phyloP scores from a whole-genome alignment of 106 monocot genomes.

The Dendrobium nobile region DNA sequence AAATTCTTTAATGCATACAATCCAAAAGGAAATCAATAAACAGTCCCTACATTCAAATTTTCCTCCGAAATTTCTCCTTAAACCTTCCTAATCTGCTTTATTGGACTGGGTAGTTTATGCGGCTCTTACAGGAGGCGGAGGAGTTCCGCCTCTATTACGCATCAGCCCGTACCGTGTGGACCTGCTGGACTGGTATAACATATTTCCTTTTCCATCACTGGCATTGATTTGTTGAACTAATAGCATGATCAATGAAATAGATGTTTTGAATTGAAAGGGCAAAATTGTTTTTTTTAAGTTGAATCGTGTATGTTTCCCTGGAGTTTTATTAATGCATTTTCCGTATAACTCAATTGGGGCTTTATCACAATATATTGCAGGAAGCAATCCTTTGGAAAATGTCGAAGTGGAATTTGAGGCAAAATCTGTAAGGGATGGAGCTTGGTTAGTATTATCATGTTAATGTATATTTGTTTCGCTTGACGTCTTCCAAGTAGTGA shows the following conservation, averaged over 20 bases:
- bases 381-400: conserved; percentile 33
- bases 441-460: conserved; percentile 49
- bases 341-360: not conserved
- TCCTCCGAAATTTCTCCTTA: no score
- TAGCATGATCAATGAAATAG: not conserved
- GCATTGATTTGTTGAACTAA: not conserved
- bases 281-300: not conserved
- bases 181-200: no score
- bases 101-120: no score
- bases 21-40: no score
- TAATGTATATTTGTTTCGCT: not conserved
- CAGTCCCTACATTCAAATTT: no score
- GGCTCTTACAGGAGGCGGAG: no score
- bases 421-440: conserved; percentile 90
- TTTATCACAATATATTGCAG: conserved; percentile 23
- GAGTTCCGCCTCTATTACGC: no score
- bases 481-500: not conserved
- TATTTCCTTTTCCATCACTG: not conserved
- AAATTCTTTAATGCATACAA: no score
- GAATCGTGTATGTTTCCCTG: not conserved
- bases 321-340: not conserved
- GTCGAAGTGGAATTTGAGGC: conserved; percentile 79
- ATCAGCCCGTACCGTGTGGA: no score
- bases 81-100: no score
- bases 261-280: not conserved